phyloP scores from a whole-genome alignment of 805 yeast species.

The Starmerella apicola region DNA sequence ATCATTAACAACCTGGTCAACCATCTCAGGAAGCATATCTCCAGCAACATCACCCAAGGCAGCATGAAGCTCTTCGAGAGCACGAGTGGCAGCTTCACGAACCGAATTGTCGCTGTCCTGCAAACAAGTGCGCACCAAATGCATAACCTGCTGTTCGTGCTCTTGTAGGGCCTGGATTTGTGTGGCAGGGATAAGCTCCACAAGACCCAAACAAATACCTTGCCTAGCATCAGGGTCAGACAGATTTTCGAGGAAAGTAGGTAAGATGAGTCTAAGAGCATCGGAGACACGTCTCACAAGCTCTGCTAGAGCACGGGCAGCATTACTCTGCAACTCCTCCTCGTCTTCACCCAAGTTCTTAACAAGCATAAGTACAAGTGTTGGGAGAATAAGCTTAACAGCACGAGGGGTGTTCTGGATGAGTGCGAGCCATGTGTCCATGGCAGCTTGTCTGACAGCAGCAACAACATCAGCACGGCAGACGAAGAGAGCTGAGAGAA shows the following conservation, averaged over 20 bases:
- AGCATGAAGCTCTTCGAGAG: slow-evolving; percentile 78
- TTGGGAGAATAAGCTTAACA: slow-evolving; percentile 79
- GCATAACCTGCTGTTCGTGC: slow-evolving; percentile 57
- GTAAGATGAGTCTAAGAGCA: slow-evolving; percentile 72
- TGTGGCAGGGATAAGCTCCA: slow-evolving; percentile 67
- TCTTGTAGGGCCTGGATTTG: slow-evolving; percentile 42
- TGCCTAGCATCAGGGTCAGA: slow-evolving; percentile 76
- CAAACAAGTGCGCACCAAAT: slow-evolving; percentile 64
- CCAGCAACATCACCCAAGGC: slow-evolving; percentile 77
- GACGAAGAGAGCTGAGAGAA: slow-evolving; percentile 74
- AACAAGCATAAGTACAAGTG: slow-evolving; percentile 68
- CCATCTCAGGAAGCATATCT: slow-evolving; percentile 72
- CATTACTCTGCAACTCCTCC: slow-evolving; percentile 66
- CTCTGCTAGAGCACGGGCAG: slow-evolving; percentile 89
- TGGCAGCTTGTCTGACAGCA: slow-evolving; percentile 75
- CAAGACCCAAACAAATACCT: slow-evolving; percentile 90
- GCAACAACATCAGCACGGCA: slow-evolving; percentile 89
- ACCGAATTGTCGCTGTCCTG: slow-evolving; percentile 59
- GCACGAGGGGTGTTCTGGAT: slow-evolving; percentile 94
- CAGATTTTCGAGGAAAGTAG: slow-evolving; percentile 57
- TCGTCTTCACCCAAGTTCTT: slow-evolving; percentile 74
- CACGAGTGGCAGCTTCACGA: slow-evolving; percentile 81
- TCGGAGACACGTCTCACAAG: slow-evolving; percentile 81
- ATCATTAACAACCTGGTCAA: slow-evolving; percentile 48
- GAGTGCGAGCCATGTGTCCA: slow-evolving; percentile 92